Base-by-base conservation (phyloP, 2,329 filamentous ascomycete species). In the Aspergillus alliaceus region DNA sequence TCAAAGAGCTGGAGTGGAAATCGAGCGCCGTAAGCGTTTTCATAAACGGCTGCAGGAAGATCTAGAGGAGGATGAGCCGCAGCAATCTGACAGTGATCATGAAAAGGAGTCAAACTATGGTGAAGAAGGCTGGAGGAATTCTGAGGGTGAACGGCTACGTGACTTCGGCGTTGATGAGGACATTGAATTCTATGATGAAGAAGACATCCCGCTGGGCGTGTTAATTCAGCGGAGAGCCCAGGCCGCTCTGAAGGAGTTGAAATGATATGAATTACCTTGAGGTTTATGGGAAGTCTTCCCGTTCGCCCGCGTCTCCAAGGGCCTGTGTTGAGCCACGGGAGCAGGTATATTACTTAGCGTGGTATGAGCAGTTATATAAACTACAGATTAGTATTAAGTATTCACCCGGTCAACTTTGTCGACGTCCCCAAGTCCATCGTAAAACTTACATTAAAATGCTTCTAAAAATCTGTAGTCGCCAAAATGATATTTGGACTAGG, bases 151-250 rank as follows among this genome's bases (percentile, higher is more conserved):
- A 60, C 72, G 84, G 20, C 72, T 88, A 22, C 75, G 81, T 18
- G 86, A 88, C 61, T 88, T 87, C 66, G 86, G 86, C 0, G 83
- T 88, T 3, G 86, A 88, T 64, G 85, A 87, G 67, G 83, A 86
- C 29, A 78, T 80, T 1, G 85, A 87, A 60, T 87, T 87, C 56
- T 86, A 85, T 63, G 85, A 86, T 60, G 81, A 84, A 56, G 85
- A 88, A 59, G 80, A 87, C 64, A 68, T 87, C 14, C 85, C 86
- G 2, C 68, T 88, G 50, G 80, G 78, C 5, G 76, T 85, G 58
- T 67, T 88, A 12, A 72, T 87, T 53, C 69, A 72, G 52, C 71
- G 75, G 55, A 70, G 75, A 40, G 63, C 61, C 54, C 63, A 69
- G 51, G 44, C 44, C 20, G 44, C 44, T 9, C 18, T 48, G n/a